Evolutionary conservation across 768 basidiomycete genomes (phyloP).

Genomic region (Boletellus sp.): DNA sequence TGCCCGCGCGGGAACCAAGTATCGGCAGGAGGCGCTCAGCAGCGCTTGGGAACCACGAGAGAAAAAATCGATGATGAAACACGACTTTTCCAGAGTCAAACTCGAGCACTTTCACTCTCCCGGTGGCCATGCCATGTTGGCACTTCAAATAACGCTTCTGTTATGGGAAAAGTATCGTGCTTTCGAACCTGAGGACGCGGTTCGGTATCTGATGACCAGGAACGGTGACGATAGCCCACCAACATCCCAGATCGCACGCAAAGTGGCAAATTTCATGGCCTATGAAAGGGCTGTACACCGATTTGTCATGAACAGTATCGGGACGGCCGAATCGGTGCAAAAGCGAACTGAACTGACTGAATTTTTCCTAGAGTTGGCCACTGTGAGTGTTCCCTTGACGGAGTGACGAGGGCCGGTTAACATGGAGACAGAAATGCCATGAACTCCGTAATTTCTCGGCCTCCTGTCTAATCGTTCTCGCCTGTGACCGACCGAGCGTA

Average conservation of each 20-base stretch:
- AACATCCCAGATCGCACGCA: conserved; percentile 28
- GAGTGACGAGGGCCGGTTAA: neutral
- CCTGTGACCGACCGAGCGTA: conserved; percentile 40
- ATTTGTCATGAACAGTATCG: conserved; percentile 41
- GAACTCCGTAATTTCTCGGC: conserved; percentile 44
- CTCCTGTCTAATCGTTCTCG: conserved; percentile 40
- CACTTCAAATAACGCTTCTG: conserved; percentile 42
- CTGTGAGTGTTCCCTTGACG: conserved; percentile 26
- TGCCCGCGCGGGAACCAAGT: conserved; percentile 19
- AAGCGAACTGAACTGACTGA: conserved; percentile 29
- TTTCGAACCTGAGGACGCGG: conserved; percentile 43
- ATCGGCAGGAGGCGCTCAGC: conserved; percentile 15
- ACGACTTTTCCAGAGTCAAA: conserved; percentile 26
- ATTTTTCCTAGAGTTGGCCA: conserved; percentile 46
- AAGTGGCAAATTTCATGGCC: conserved; percentile 30
- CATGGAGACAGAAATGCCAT: conserved; percentile 38
- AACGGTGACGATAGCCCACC: conserved; percentile 24
- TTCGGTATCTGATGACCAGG: conserved; percentile 37
- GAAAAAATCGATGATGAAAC: conserved; percentile 27
- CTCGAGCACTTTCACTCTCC: conserved; percentile 35
- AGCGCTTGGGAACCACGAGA: conserved; percentile 27
- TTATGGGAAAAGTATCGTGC: conserved; percentile 36
- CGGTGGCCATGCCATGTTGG: conserved; percentile 41
- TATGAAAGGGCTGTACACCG: conserved; percentile 37
- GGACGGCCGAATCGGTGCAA: conserved; percentile 18